phyloP scores from a whole-genome alignment of 805 yeast species.

The Metschnikowia bowlesiae region DNA sequence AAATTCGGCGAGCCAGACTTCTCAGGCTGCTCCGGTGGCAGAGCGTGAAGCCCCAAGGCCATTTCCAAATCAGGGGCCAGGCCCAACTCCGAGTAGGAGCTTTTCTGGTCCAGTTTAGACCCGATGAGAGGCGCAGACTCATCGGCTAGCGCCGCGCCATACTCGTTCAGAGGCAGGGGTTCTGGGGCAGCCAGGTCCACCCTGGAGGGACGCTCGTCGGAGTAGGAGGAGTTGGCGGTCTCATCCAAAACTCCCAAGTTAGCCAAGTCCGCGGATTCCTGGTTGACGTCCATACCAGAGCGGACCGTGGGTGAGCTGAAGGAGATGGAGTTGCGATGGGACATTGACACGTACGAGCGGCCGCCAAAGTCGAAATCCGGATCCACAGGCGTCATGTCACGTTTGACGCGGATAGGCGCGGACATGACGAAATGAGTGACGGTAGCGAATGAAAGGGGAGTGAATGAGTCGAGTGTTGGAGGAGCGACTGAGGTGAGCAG shows the following conservation, averaged over 20 bases:
- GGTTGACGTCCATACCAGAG: slow-evolving; percentile 48
- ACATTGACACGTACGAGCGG: slow-evolving; percentile 36
- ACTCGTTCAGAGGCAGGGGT: too few relatives aligned
- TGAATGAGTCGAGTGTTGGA: neutral
- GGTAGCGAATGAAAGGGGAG: too few relatives aligned
- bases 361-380: slow-evolving; percentile 29
- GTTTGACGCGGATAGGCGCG: slow-evolving; percentile 1
- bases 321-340: slow-evolving; percentile 24
- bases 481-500: too few relatives aligned
- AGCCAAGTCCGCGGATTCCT: slow-evolving; percentile 54
- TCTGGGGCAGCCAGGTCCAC: too few relatives aligned
- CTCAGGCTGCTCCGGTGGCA: slow-evolving; percentile 1
- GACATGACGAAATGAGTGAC: neutral
- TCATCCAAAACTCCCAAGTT: slow-evolving; percentile 49
- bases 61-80: slow-evolving; percentile 5
- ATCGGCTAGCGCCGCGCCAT: neutral
- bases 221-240: slow-evolving; percentile 14
- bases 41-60: slow-evolving; percentile 9
- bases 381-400: neutral
- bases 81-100: neutral
- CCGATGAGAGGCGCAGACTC: slow-evolving; percentile 1
- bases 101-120: slow-evolving; percentile 2
- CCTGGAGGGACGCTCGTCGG: neutral
- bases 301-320: slow-evolving; percentile 42
- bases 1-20: slow-evolving; percentile 5